A percentile compares a stretch with the other conserved stretches of the same genome.
Conservation (phyloP, 2,329 filamentous ascomycete species). For the Chrysoporthe deuterocubensis region DNA sequence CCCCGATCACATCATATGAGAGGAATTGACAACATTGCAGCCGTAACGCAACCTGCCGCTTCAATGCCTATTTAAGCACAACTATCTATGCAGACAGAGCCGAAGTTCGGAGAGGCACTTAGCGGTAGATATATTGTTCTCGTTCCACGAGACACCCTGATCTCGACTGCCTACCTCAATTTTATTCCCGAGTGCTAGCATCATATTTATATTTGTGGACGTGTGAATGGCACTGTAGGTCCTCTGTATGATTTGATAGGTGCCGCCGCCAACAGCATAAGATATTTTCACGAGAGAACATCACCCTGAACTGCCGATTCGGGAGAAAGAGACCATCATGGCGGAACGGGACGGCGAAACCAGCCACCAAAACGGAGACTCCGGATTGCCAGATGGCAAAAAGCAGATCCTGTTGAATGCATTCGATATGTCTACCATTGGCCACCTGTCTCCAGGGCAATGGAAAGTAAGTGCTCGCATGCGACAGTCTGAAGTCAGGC, state of each 20-base stretch:
- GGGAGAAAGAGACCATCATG: constrained; percentile 6
- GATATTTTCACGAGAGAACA: background rate
- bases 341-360: constrained; percentile 8
- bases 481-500: background rate
- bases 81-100: background rate
- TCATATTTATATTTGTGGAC: no score
- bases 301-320: background rate
- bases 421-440: constrained; percentile 68
- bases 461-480: constrained; percentile 58
- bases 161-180: background rate
- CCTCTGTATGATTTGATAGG: background rate
- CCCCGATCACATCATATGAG: constrained; percentile 15
- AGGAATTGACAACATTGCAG: constrained; percentile 15
- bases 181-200: background rate
- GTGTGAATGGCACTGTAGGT: background rate
- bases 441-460: constrained; percentile 67
- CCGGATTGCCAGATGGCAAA: constrained; percentile 38
- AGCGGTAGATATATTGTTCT: background rate
- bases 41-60: background rate
- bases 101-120: background rate
- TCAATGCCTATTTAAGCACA: background rate
- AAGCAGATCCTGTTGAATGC: constrained; percentile 66
- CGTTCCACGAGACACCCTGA: background rate
- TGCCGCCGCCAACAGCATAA: background rate
- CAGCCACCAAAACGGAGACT: constrained; percentile 1